Evolutionary conservation across 2,329 filamentous ascomycete species (phyloP).

Genomic region (Bimuria novae-zelandiae): DNA sequence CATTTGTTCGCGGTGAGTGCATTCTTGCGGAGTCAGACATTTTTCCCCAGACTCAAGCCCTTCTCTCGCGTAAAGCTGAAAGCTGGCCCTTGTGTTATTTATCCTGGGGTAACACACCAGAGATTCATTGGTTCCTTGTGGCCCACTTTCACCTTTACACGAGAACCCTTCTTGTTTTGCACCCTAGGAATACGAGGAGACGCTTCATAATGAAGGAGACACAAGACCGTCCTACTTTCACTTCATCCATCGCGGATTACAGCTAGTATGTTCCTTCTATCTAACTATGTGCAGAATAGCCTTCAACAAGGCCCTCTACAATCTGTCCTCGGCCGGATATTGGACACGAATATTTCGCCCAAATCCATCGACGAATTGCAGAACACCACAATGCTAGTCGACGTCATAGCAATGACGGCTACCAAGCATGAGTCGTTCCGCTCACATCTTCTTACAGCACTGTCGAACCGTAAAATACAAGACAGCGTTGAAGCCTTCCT

Average conservation of each 20-base stretch:
- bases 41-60: too few species aligned
- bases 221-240: not conserved
- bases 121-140: too few species aligned
- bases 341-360: conserved; percentile 20
- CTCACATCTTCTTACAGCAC: conserved; percentile 24
- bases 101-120: too few species aligned
- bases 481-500: conserved; percentile 26
- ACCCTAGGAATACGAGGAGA: too few species aligned
- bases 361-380: conserved; percentile 11
- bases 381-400: conserved; percentile 19
- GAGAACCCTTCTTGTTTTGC: too few species aligned
- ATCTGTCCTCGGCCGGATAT: conserved; percentile 18
- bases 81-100: not conserved
- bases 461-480: conserved; percentile 34
- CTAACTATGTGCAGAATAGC: conserved; percentile 20
- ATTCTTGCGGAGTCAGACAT: too few species aligned
- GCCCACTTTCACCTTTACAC: too few species aligned
- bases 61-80: too few species aligned
- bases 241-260: not conserved
- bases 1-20: conserved; percentile 34
- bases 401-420: conserved; percentile 22
- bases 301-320: conserved; percentile 22
- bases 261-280: not conserved
- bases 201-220: too few species aligned
- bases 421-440: conserved; percentile 21